These are phyloP conservation scores for Aspergillus caelatus DNA, from an alignment of 2,329 filamentous ascomycete species.

Conservation along the genomic window DNA sequence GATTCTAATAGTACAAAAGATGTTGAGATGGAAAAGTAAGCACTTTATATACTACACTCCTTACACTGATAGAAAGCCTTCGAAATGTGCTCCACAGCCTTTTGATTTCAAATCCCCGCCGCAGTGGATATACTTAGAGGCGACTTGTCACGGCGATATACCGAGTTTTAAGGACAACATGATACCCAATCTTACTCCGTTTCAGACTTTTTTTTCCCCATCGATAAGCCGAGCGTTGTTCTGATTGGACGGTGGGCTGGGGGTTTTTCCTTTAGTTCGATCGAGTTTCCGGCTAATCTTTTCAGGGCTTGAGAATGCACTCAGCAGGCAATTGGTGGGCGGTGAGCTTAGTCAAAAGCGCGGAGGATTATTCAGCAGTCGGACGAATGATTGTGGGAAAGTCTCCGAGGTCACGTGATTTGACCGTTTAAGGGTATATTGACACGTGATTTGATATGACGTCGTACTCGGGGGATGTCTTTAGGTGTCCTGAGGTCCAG, in stretches of 20 bases:
- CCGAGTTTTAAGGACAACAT: not conserved
- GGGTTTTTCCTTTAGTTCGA: not conserved
- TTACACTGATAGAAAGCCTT: not conserved
- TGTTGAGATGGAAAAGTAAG: not conserved
- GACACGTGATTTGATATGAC: not conserved
- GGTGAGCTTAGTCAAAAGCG: not conserved
- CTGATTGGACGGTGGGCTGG: not conserved
- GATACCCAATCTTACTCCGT: not conserved
- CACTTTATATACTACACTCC: not conserved
- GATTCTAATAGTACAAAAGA: not conserved
- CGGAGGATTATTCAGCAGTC: not conserved
- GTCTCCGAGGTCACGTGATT: not conserved
- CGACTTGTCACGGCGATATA: not conserved
- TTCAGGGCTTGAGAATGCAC: not conserved
- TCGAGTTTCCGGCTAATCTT: not conserved
- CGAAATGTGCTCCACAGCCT: not conserved
- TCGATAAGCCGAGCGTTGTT: not conserved
- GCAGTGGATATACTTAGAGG: not conserved
- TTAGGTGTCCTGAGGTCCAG: no score
- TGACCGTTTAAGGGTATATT: rapidly evolving
- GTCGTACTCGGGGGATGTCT: not conserved
- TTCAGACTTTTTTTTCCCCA: not conserved
- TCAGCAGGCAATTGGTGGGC: not conserved
- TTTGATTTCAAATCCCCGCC: conserved; percentile 3
- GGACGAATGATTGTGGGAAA: not conserved